phyloP scores from a whole-genome alignment of 805 yeast genomes.

The Yarrowia porcina region DNA sequence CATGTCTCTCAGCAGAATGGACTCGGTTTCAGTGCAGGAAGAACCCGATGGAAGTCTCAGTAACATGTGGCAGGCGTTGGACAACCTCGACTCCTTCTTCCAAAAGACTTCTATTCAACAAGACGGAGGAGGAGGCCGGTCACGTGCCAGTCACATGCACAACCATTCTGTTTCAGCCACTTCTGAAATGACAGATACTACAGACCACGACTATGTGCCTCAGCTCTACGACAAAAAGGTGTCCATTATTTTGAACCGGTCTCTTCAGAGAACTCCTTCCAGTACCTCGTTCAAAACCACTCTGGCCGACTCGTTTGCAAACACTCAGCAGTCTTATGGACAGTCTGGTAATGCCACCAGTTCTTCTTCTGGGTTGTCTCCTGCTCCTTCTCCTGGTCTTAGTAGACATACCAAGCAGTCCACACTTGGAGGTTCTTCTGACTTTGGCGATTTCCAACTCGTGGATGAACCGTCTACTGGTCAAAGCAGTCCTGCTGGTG shows the following conservation, averaged over 20 bases:
- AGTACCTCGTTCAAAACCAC: slow-evolving; percentile 74
- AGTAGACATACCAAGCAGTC: slow-evolving; percentile 2
- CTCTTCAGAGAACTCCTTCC: slow-evolving; percentile 70
- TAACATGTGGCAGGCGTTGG: slow-evolving; percentile 89
- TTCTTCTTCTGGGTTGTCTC: background rate
- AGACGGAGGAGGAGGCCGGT: background rate
- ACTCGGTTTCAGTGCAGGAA: slow-evolving; percentile 50
- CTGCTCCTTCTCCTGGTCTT: background rate
- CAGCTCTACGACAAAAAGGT: slow-evolving; percentile 77
- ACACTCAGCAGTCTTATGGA: background rate
- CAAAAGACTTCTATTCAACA: slow-evolving; percentile 50
- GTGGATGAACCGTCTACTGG: background rate
- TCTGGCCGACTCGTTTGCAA: slow-evolving; percentile 61
- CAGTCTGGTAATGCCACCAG: background rate
- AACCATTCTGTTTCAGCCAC: slow-evolving; percentile 58
- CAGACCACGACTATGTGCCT: slow-evolving; percentile 67
- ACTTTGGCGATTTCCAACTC: background rate
- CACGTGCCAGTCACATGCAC: slow-evolving; percentile 35
- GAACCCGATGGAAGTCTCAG: slow-evolving; percentile 67
- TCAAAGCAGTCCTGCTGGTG: too few relatives aligned
- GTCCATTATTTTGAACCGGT: slow-evolving; percentile 66
- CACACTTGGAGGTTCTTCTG: background rate
- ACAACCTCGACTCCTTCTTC: slow-evolving; percentile 83
- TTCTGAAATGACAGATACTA: slow-evolving; percentile 47
- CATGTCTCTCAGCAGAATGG: slow-evolving; percentile 39